These are phyloP conservation scores for Aspergillus udagawae DNA, from an alignment of 2,329 filamentous ascomycete genomes.

Conservation along the genomic window DNA sequence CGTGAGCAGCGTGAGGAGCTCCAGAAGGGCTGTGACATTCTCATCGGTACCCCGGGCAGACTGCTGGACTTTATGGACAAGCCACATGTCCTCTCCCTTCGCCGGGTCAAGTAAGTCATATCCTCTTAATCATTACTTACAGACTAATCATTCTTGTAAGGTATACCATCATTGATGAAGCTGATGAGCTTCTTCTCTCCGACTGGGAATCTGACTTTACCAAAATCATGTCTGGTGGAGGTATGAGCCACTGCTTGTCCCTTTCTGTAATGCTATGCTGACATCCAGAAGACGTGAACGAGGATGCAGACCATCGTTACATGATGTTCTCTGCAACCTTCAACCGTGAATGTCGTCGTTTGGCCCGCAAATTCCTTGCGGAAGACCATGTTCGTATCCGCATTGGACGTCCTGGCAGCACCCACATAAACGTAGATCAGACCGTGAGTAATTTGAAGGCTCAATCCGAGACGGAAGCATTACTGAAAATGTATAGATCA, in stretches of 20 bases:
- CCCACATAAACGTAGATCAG: constrained; percentile 79
- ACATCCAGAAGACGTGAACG: constrained; percentile 59
- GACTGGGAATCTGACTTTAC: constrained; percentile 76
- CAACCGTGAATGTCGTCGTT: constrained; percentile 68
- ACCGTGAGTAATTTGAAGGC: constrained; percentile 34
- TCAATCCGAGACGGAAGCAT: not conserved
- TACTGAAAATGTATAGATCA: constrained; percentile 41
- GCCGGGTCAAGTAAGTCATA: constrained; percentile 63
- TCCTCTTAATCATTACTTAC: not conserved
- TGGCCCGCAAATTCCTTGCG: constrained; percentile 73
- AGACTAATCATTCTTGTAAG: constrained; percentile 23
- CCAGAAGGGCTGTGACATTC: constrained; percentile 77
- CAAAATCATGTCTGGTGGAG: constrained; percentile 73
- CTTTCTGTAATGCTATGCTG: constrained; percentile 9
- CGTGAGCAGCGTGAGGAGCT: constrained; percentile 68
- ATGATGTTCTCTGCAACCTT: constrained; percentile 96
- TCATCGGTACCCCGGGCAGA: constrained; percentile 84
- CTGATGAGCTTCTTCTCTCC: constrained; percentile 79
- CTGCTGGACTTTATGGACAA: constrained; percentile 78
- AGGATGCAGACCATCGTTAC: constrained; percentile 64
- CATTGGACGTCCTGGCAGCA: constrained; percentile 81
- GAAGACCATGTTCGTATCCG: constrained; percentile 73
- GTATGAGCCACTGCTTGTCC: constrained; percentile 50
- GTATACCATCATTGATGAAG: constrained; percentile 81
- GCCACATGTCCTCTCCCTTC: constrained; percentile 64